Conservation (phyloP, 371 early-diverging fungal genomes). For the Phascolomyces articulosus region DNA sequence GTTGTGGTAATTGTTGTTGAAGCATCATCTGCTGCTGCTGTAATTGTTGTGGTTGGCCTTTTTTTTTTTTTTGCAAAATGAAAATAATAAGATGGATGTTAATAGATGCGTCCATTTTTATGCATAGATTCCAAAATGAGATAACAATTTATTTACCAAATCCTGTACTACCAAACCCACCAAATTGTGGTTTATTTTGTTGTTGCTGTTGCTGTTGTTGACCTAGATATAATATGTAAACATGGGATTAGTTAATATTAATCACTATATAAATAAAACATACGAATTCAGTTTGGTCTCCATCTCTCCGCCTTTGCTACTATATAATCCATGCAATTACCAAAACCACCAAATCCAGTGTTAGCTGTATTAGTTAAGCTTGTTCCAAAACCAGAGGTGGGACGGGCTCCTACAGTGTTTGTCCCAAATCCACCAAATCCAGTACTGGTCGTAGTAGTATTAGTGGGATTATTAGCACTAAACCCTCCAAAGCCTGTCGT, state of each 20-base stretch:
- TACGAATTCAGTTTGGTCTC: too few relatives aligned
- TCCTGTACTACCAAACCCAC: slow-evolving; percentile 6
- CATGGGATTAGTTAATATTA: background rate
- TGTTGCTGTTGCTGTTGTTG: slow-evolving; percentile 7
- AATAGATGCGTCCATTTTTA: too few relatives aligned
- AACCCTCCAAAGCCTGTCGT: slow-evolving; percentile 23
- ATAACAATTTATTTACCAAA: slow-evolving; percentile 9
- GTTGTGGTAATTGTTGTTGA: slow-evolving; percentile 25
- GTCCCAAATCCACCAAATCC: slow-evolving; percentile 9
- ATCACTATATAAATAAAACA: too few relatives aligned
- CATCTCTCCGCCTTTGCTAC: too few relatives aligned
- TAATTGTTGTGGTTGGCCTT: slow-evolving; percentile 13
- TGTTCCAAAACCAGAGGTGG: slow-evolving; percentile 9
- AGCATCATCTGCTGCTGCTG: slow-evolving; percentile 17
- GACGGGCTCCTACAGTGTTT: background rate
- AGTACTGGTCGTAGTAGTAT: slow-evolving; percentile 6
- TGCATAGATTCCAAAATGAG: too few relatives aligned
- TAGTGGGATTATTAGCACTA: slow-evolving; percentile 6
- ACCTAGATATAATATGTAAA: background rate
- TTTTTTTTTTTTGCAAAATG: too few relatives aligned
- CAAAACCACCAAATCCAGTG: slow-evolving; percentile 6
- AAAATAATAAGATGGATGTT: too few relatives aligned
- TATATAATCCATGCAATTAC: background rate
- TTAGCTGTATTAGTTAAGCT: background rate
- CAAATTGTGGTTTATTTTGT: slow-evolving; percentile 1